Base-by-base conservation (phyloP, 768 basidiomycete species). In the Leccinum disarticulatum region DNA sequence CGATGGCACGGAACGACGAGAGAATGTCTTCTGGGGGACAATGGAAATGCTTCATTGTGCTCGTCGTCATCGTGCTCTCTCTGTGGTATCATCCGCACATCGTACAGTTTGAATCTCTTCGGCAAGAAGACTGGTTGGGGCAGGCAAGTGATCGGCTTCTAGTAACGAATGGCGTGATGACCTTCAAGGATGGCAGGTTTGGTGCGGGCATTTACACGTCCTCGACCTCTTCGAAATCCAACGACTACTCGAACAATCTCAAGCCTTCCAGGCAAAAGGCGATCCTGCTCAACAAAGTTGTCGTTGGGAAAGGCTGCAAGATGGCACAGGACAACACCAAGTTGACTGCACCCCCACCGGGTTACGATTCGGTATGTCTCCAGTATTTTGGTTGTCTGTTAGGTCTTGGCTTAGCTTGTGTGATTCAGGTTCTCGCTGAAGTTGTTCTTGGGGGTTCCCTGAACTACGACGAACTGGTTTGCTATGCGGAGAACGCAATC, bases 141-240 rank as follows among this genome's bases (percentile, higher is more conserved):
- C 66, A 82, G 87, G 84, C 83, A 67, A 54, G 77, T 62, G 17
- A 33, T 25, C 2, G 7, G 17, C 59, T 47, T 51, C 28, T 8
- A 43, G 27, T 13, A 38, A 31, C 33, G 2, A 6, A 59, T 50
- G 17, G 19, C 35, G 50, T 30, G 47, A 52, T 59, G 53, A 68
- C 60, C 52, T n/a, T 46, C 15, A 38, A 6, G 46, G 22, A 30
- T 22, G 57, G 19, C 62, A 87, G 87, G 60, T 88, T 88, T 53
- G 87, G 87, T 27, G 81, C 82, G 38, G 87, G 87, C 27, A 85
- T 88, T 46, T 89, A 88, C 67, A 88, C 87, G 1, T 87, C 87
- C 6, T 85, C 86, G n/a, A 89, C 87, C 1, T 88, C 88, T n/a
- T 89, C 87, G 7, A 89, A 89, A 81, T 87, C 87, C 17, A 85